Base-by-base conservation (phyloP, 257 asterid species). In the Rubia yunnanensis region DNA sequence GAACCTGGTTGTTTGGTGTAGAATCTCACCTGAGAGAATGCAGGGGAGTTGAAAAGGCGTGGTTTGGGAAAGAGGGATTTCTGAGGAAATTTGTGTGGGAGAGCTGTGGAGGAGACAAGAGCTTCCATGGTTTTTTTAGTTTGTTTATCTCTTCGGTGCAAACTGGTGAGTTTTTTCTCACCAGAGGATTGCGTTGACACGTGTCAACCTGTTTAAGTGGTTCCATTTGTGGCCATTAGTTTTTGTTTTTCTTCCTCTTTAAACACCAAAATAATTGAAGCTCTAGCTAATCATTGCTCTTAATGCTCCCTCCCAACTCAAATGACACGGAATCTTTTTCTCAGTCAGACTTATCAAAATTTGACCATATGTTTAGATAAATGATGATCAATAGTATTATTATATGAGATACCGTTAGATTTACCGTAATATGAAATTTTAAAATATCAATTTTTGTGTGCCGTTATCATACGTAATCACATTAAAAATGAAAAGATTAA, bases 71-170 rank as follows among this genome's bases (percentile, higher is more conserved):
- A 60, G 30, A 36, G 26, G 46, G 70, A 36, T 27, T 66, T 61
- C n/a, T 38, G 77, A 38, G 73, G 71, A 56, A 30, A 8, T 26
- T 23, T 59, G 44, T 75, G 78, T 60, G 73, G 85, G 66, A 85
- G 78, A 30, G 81, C 54, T 63, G 91, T 70, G 82, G 90, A 78
- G 70, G 88, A 87, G 67, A 84, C 76, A 65, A 85, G 73, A 68
- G 88, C 64, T 65, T 86, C 88, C 96, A 86, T 88, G 70, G 66
- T 65, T 68, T 44, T n/a, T n/a, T n/a, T n/a, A n/a, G 2, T n/a
- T 6, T 64, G 8, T 28, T 54, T 53, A 70, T 59, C 70, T 59
- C 28, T 65, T 32, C 28, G 32, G 35, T 10, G 4, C 27, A 49
- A 58, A 59, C 31, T 36, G 57, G n/a, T 8, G 7, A 8, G 46